Conservation (phyloP, 192 early-diverging fungal species). For the Lunasporangiospora selenospora region DNA sequence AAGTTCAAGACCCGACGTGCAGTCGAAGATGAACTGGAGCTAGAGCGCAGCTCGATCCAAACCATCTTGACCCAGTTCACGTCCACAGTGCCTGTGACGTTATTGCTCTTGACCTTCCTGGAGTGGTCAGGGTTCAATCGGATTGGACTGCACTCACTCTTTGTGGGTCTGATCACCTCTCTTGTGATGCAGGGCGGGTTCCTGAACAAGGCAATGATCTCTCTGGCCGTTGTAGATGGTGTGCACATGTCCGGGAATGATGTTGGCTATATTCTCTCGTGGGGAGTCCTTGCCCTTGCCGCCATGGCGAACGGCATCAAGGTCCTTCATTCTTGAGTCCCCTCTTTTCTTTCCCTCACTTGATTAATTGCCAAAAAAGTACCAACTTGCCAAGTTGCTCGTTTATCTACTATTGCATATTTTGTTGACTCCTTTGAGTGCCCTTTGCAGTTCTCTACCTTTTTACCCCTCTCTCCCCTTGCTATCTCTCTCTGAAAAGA, state of each 20-base stretch:
- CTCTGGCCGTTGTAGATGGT: constrained; percentile 29
- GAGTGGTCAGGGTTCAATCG: constrained; percentile 20
- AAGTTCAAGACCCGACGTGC: constrained; percentile 18
- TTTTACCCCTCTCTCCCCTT: too few relatives aligned
- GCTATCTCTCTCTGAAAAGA: too few relatives aligned
- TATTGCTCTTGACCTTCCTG: constrained; percentile 21
- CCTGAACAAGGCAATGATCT: constrained; percentile 7
- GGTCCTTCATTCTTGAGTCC: background rate
- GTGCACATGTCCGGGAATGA: constrained; percentile 28
- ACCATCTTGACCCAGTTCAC: constrained; percentile 25
- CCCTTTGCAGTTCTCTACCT: too few relatives aligned
- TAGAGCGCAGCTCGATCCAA: constrained; percentile 14
- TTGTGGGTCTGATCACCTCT: constrained; percentile 10
- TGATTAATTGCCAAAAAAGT: too few relatives aligned
- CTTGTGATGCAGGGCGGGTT: constrained; percentile 26
- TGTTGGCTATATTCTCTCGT: constrained; percentile 24
- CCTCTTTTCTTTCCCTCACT: too few relatives aligned
- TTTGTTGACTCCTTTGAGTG: too few relatives aligned
- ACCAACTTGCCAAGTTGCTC: too few relatives aligned
- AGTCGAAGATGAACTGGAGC: constrained; percentile 12
- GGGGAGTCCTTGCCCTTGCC: constrained; percentile 13
- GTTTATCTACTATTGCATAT: too few relatives aligned
- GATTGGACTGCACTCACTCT: constrained; percentile 20
- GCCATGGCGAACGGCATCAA: constrained; percentile 20
- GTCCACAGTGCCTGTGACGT: constrained; percentile 11